Evolutionary conservation across 148 eudicot genomes (phyloP).

Genomic region (Nepenthes gracilis): DNA sequence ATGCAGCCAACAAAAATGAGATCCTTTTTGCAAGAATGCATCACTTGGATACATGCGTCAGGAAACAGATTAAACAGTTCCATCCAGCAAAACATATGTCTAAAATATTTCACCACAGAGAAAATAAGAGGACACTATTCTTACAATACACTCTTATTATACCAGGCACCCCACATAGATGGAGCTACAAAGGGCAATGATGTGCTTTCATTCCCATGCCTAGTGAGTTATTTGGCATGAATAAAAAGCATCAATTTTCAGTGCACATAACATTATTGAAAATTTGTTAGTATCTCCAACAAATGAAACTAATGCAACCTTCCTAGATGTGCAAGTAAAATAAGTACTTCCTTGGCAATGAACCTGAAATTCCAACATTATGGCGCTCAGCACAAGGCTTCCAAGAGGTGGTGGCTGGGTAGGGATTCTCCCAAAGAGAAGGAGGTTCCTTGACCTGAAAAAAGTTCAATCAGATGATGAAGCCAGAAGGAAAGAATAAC

Average conservation of each 20-base stretch:
- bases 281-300: too few species aligned
- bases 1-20: conserved; percentile 11
- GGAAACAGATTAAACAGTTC: not conserved
- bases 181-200: too few species aligned
- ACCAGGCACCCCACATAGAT: too few species aligned
- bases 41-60: not conserved
- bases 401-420: conserved; percentile 92
- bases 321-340: not conserved
- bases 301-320: not conserved
- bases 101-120: too few species aligned
- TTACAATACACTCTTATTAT: too few species aligned
- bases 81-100: not conserved
- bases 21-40: not conserved
- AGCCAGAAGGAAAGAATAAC: not conserved
- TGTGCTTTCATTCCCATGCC: too few species aligned
- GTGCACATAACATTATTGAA: too few species aligned
- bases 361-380: conserved; percentile 59
- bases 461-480: conserved; percentile 1
- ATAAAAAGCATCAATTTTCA: too few species aligned
- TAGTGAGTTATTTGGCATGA: too few species aligned
- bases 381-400: conserved; percentile 89
- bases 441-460: conserved; percentile 75
- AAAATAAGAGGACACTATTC: too few species aligned
- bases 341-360: not conserved
- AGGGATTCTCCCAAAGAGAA: conserved; percentile 95